Evolutionary conservation across 164 flowering plant genomes (phyloP).

Genomic region (Vitis amurensis): DNA sequence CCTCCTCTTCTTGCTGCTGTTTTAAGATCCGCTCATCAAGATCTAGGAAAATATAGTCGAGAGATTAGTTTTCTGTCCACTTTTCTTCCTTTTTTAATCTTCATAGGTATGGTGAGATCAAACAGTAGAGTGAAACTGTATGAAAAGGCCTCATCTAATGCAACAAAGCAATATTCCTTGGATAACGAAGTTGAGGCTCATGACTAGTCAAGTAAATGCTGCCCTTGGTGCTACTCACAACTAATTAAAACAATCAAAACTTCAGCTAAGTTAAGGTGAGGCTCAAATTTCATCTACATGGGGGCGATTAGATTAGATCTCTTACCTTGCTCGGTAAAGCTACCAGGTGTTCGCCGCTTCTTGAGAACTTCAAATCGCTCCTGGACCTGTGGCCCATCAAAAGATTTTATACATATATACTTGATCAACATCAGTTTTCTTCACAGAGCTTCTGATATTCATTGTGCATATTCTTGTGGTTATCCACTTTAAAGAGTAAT

Average conservation of each 20-base stretch:
- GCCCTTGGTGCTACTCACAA: neutral
- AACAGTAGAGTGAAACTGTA: neutral
- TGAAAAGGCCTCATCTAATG: neutral
- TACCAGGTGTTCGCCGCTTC: slow-evolving; percentile 70
- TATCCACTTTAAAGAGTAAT: too few relatives aligned
- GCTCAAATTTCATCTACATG: neutral
- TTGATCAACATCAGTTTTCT: neutral
- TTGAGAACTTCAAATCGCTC: slow-evolving; percentile 86
- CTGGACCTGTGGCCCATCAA: slow-evolving; percentile 60
- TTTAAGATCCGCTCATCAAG: slow-evolving; percentile 82
- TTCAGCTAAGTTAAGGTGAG: neutral
- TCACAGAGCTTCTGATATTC: too few relatives aligned
- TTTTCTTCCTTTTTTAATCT: neutral
- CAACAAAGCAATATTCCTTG: neutral
- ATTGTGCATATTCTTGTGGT: too few relatives aligned
- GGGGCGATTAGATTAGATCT: neutral
- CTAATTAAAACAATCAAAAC: neutral
- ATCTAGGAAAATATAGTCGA: slow-evolving; percentile 38
- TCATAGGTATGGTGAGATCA: neutral
- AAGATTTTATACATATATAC: neutral
- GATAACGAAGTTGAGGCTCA: neutral
- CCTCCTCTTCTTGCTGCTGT: slow-evolving; percentile 96
- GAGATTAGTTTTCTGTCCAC: neutral
- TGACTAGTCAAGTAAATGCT: neutral
- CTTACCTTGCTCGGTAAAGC: slow-evolving; percentile 86